Percentiles rank a stretch among this genome's conserved stretches.
Conservation (phyloP, 441 rosid species). For the Jatropha podagrica region DNA sequence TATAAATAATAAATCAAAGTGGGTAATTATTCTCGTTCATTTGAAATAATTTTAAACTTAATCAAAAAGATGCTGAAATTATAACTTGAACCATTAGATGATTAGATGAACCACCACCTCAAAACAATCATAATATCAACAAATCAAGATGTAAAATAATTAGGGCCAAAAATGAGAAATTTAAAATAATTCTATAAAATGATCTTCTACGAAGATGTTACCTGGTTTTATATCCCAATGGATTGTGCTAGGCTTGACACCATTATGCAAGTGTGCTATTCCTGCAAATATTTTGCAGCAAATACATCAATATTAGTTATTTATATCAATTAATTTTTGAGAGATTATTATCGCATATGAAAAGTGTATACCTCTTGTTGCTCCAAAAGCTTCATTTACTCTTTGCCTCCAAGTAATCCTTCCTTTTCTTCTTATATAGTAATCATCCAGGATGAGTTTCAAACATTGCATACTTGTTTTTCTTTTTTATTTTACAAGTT, state of each 20-base stretch:
- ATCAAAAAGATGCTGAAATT: too few species aligned
- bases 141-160: too few species aligned
- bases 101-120: too few species aligned
- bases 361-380: conserved; percentile 49
- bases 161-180: too few species aligned
- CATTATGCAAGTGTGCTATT: conserved; percentile 58
- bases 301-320: not conserved
- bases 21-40: too few species aligned
- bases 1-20: too few species aligned
- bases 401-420: conserved; percentile 58
- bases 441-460: not conserved
- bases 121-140: too few species aligned
- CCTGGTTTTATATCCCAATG: conserved; percentile 65
- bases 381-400: conserved; percentile 57
- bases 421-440: conserved; percentile 38
- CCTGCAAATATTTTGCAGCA: conserved; percentile 32
- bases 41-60: too few species aligned
- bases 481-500: too few species aligned
- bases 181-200: conserved; percentile 28
- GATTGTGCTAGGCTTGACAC: conserved; percentile 54
- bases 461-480: not conserved
- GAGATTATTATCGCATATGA: not conserved
- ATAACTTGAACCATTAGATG: too few species aligned
- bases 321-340: not conserved
- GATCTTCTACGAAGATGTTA: conserved; percentile 57